Evolutionary conservation across 2,329 filamentous ascomycete genomes (phyloP).

Genomic region (Aspergillus pseudoterreus): DNA sequence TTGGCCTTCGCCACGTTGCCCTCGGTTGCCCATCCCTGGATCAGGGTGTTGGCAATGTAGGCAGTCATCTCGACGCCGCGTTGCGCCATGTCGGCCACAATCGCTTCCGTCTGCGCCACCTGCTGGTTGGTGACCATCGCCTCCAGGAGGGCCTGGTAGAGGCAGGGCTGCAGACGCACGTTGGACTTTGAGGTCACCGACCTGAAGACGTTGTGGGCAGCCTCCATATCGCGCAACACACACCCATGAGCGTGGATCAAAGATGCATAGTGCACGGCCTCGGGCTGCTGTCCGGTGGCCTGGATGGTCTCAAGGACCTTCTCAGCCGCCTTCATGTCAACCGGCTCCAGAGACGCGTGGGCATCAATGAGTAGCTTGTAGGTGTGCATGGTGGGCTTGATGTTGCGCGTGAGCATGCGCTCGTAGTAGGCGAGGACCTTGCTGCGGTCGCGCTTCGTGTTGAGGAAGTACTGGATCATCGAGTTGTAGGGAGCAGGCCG

Average conservation of each 20-base stretch:
- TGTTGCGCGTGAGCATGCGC: slow-evolving; percentile 83
- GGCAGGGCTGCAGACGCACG: slow-evolving; percentile 71
- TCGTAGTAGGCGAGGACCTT: slow-evolving; percentile 95
- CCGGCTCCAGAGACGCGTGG: slow-evolving; percentile 86
- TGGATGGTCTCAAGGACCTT: slow-evolving; percentile 76
- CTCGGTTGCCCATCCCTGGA: slow-evolving; percentile 90
- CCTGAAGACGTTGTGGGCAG: slow-evolving; percentile 78
- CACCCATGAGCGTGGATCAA: slow-evolving; percentile 95
- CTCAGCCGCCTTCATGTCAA: slow-evolving; percentile 85
- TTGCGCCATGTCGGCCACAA: slow-evolving; percentile 71
- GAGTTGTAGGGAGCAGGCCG: slow-evolving; percentile 97
- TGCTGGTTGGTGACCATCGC: slow-evolving; percentile 93
- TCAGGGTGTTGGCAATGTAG: slow-evolving; percentile 97
- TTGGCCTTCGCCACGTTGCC: slow-evolving; percentile 76
- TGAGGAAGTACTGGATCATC: slow-evolving; percentile 99
- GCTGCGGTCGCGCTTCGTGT: slow-evolving; percentile 89
- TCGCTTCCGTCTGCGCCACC: slow-evolving; percentile 68
- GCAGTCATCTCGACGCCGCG: slow-evolving; percentile 81
- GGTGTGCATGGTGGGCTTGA: slow-evolving; percentile 89
- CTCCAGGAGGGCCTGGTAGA: slow-evolving; percentile 97
- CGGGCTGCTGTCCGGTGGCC: slow-evolving; percentile 68
- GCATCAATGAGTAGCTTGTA: slow-evolving; percentile 97
- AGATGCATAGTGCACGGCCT: slow-evolving; percentile 92
- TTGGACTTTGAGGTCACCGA: slow-evolving; percentile 65
- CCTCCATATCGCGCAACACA: slow-evolving; percentile 84